A percentile compares a stretch with the other conserved stretches of the same genome.
phyloP scores from a whole-genome alignment of 768 basidiomycete genomes.

The Glaciozyma antarctica region DNA sequence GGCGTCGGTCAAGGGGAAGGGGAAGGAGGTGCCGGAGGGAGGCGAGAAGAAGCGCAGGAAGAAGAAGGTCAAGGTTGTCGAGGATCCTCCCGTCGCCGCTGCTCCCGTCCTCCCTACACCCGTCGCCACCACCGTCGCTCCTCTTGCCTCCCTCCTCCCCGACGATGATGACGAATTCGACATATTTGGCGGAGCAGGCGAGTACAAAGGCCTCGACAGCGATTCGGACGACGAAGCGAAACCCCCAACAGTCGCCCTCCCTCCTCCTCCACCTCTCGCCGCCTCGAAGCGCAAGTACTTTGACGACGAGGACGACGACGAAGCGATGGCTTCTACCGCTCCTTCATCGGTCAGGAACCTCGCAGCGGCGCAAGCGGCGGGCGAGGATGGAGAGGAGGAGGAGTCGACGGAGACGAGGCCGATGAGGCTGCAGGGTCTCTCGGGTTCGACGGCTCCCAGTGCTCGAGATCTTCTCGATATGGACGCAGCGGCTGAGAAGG shows the following conservation, averaged over 20 bases:
- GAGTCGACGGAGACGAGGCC: slow-evolving; percentile 18
- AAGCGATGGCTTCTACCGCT: slow-evolving; percentile 6
- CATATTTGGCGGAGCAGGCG: slow-evolving; percentile 27
- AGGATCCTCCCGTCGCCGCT: background rate
- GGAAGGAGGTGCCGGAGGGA: background rate
- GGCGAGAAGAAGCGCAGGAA: slow-evolving; percentile 29
- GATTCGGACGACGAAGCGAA: slow-evolving; percentile 9
- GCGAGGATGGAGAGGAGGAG: background rate
- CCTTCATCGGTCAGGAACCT: slow-evolving; percentile 15
- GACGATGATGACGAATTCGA: slow-evolving; percentile 18
- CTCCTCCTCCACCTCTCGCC: slow-evolving; percentile 1
- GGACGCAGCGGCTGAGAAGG: slow-evolving; percentile 1
- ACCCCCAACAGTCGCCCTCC: background rate
- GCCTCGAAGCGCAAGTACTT: slow-evolving; percentile 25
- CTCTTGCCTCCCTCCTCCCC: background rate
- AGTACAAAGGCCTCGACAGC: slow-evolving; percentile 21
- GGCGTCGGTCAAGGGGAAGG: slow-evolving; percentile 3
- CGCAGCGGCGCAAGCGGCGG: slow-evolving; percentile 24
- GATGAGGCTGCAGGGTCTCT: slow-evolving; percentile 60
- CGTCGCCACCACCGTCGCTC: background rate
- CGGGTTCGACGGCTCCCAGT: slow-evolving; percentile 70
- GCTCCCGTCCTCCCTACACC: background rate
- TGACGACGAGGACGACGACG: slow-evolving; percentile 18
- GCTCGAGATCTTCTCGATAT: slow-evolving; percentile 43
- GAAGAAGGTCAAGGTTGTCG: slow-evolving; percentile 20